phyloP scores from a whole-genome alignment of 1,284 basidiomycete species.

The Apiotrichum veenhuisii region DNA sequence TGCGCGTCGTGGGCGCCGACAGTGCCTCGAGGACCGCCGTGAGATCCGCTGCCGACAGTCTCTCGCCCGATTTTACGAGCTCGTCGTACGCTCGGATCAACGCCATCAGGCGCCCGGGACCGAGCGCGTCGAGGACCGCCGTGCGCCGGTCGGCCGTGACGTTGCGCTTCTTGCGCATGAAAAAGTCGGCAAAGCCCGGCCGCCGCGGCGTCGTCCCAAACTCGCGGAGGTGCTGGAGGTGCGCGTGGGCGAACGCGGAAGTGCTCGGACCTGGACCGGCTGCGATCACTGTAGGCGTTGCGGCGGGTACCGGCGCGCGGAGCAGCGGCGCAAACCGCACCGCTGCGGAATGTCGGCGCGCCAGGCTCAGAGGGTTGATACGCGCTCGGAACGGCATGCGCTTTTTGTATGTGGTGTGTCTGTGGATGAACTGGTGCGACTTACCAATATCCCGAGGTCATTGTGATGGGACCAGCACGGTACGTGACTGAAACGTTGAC shows the following conservation, averaged over 20 bases:
- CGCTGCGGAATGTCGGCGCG: constrained; percentile 13
- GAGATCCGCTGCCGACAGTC: background rate
- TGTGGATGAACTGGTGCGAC: too few relatives aligned
- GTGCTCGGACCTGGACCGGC: constrained; percentile 1
- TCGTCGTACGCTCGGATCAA: constrained; percentile 7
- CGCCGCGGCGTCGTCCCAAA: background rate
- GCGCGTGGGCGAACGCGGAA: background rate
- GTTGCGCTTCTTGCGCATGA: background rate
- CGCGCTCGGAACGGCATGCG: constrained; percentile 30
- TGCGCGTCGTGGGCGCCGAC: background rate
- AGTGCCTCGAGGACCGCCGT: background rate
- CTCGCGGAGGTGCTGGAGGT: constrained; percentile 2
- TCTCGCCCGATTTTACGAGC: background rate
- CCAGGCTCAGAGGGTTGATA: constrained; percentile 20
- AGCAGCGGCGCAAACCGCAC: background rate
- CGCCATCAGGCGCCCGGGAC: background rate
- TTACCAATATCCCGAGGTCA: too few relatives aligned
- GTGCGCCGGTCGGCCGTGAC: background rate
- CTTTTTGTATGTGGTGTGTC: background rate
- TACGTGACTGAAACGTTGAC: too few relatives aligned
- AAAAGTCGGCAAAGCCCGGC: constrained; percentile 2
- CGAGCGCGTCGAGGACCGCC: constrained; percentile 9
- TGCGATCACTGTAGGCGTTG: constrained; percentile 13
- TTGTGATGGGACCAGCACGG: too few relatives aligned
- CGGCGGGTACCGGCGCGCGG: constrained; percentile 13